Base-by-base conservation (phyloP, 495 filamentous ascomycete species). In the Thermothielavioides terrestris region DNA sequence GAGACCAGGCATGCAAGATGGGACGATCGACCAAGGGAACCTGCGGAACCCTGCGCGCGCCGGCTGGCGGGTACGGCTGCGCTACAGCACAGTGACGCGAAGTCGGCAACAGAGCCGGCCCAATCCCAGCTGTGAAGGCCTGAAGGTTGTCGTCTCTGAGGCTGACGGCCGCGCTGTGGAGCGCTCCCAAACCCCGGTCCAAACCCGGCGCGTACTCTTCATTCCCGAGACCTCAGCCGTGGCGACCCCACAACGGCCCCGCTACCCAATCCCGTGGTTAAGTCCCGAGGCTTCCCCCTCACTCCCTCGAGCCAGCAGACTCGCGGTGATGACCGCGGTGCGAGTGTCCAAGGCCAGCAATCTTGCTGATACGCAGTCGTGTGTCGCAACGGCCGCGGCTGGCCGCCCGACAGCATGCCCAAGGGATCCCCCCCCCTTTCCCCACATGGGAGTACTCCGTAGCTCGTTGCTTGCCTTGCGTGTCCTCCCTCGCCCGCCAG, bases 191-290 rank as follows among this genome's bases (percentile, higher is more conserved):
- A n/a, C n/a, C n/a, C n/a, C n/a, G n/a, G n/a, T n/a, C n/a, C n/a
- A n/a, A n/a, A n/a, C n/a, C n/a, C n/a, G n/a, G n/a, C n/a, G n/a
- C n/a, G n/a, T n/a, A n/a, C n/a, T 44, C 25, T 44, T n/a, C 32
- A 22, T 31, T 58, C 55, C 59, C 52, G 55, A 56, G 18, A 25
- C 25, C 37, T 18, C 25, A 58, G 52, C 56, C 55, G 55, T 57
- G 31, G 41, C 30, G 46, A 30, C 55, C 60, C 58, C 61, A 54
- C 55, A 53, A 41, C 62, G 65, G 65, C 68, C 68, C 70, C 67
- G 65, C 68, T 47, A 30, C 28, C 57, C 49, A 69, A 60, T 71
- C 60, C 68, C 68, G 68, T 60, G 56, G 56, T 52, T 49, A 65
- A 62, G 60, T 66, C 64, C 64, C 64, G 64, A 54, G 22, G 42